Base-by-base conservation (phyloP, 148 eudicot genomes). In the Gaultheria prostrata region DNA sequence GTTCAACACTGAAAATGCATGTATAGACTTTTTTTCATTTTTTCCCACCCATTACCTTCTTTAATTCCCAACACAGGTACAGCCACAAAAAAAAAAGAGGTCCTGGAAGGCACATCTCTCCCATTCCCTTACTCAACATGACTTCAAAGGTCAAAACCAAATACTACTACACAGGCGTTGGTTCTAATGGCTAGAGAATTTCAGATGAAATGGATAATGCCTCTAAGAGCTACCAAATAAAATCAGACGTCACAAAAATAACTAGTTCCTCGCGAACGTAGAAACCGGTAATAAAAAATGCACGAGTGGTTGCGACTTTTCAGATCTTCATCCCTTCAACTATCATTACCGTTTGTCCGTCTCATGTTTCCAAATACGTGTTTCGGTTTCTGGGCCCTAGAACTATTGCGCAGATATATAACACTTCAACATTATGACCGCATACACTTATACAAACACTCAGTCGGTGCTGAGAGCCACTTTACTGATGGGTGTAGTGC, bases 121-220 rank as follows among this genome's bases (percentile, higher is more conserved):
- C 28, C 53, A n/a, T 11, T 75, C 30, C 77, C 14, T 75, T 75
- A 70, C 14, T 70, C 74, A 32, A 72, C 78, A 75, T 24, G 26
- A 75, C 54, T 46, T 26, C 77, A n/a, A 6, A 12, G 33, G 21
- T 12, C 24, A 48, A 76, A 33, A 76, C 32, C 15, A 48, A 33
- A 46, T 24, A 53, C 0, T 13, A 1, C 33, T 3, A 74, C 51
- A 76, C 21, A 15, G 24, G 12, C 21, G 0, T 3, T 39, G 43
- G 6, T 6, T 39, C 43, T 39, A n/a, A 8, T 75, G 24, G 54
- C 54, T 4, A 73, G 77, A 39, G 14, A 73, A 73, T 15, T 73
- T 20, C 26, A 10, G 57, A 54, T 24, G 33, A 24, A 28, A 49
- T 24, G 17, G 6, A 26, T 50, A 77, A 77, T 28, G 43, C 63